phyloP scores from a whole-genome alignment of 192 early-diverging fungal species.

The Kickxella alabastrina region DNA sequence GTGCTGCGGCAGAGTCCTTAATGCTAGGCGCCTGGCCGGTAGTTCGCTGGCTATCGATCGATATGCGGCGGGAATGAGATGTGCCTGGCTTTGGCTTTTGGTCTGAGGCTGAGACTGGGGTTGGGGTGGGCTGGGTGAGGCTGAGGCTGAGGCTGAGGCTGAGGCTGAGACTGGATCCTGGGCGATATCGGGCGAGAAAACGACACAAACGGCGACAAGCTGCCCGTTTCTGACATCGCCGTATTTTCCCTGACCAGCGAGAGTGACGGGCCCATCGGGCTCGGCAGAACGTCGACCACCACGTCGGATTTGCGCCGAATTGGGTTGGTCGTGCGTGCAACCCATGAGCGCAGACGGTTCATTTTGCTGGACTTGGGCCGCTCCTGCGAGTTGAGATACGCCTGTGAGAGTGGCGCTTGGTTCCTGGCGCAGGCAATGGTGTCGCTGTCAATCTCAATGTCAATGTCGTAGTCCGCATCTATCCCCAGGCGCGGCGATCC shows the following conservation, averaged over 20 bases:
- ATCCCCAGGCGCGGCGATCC: conserved; percentile 12
- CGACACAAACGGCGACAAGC: neutral
- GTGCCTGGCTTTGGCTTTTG: neutral
- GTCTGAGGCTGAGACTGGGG: neutral
- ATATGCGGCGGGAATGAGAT: conserved; percentile 9
- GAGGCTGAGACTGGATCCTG: neutral
- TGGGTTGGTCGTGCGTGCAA: conserved; percentile 46
- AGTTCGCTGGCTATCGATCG: conserved; percentile 1
- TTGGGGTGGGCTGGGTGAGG: conserved; percentile 2
- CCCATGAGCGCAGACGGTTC: conserved; percentile 49
- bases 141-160: conserved; percentile 11
- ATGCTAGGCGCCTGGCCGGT: neutral
- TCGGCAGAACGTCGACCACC: conserved; percentile 11
- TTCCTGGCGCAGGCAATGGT: neutral
- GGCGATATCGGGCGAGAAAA: conserved; percentile 21
- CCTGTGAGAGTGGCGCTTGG: neutral
- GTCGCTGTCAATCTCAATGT: conserved; percentile 15
- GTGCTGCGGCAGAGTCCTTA: conserved; percentile 16
- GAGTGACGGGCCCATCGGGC: neutral
- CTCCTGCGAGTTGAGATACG: conserved; percentile 16
- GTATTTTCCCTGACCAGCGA: conserved; percentile 6
- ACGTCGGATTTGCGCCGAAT: conserved; percentile 50
- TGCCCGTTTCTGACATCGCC: neutral
- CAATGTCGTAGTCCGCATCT: conserved; percentile 16
- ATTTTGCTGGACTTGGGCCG: conserved; percentile 49